A percentile compares a stretch with the other conserved stretches of the same genome.
Conservation (phyloP, 78 protist species). For the Dictyostelium citrinum region DNA sequence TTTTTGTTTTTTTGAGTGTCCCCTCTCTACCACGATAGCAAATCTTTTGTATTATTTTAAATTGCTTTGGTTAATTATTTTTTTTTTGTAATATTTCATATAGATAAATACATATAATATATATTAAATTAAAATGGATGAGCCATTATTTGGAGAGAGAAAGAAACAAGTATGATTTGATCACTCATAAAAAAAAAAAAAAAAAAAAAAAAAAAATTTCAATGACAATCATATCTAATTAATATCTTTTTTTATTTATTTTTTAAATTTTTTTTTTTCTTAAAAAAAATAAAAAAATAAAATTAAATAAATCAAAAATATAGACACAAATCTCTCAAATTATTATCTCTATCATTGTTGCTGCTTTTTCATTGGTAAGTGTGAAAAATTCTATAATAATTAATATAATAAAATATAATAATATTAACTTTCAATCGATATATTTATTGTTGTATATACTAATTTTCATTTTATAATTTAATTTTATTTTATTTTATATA, state of each 20-base stretch:
- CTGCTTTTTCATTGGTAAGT: constrained; percentile 50
- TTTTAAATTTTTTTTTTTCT: neutral
- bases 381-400: neutral
- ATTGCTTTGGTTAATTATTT: neutral
- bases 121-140: constrained; percentile 33
- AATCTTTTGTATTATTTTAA: neutral
- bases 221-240: neutral
- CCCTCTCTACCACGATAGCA: neutral
- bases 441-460: no score
- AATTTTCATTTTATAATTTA: no score
- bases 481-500: neutral
- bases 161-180: constrained; percentile 12
- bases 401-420: neutral
- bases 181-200: neutral
- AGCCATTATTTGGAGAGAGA: constrained; percentile 76
- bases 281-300: neutral
- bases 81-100: neutral
- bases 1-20: neutral
- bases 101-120: neutral
- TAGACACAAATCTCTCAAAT: constrained; percentile 48
- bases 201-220: neutral
- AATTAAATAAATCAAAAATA: neutral
- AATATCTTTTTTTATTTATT: no score
- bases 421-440: no score
- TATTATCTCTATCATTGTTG: neutral